These are phyloP conservation scores for Fraxinus sp. DNA, from an alignment of 305 asterid species.

Conservation along the genomic window DNA sequence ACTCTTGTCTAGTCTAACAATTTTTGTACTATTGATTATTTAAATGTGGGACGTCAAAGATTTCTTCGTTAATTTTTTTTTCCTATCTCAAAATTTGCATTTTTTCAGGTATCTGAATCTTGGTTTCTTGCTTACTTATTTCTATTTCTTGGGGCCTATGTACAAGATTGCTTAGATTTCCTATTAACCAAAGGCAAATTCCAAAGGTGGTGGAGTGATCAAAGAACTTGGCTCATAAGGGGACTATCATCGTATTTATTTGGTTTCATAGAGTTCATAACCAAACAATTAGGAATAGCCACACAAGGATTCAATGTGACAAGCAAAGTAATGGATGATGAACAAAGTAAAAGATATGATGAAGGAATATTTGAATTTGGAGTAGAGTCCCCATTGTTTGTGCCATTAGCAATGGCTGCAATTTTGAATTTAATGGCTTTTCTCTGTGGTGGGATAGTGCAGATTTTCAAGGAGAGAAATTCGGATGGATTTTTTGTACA, in stretches of 20 bases:
- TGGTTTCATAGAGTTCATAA: slow-evolving; percentile 43
- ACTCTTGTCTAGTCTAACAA: background rate
- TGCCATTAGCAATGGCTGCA: slow-evolving; percentile 45
- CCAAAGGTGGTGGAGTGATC: slow-evolving; percentile 79
- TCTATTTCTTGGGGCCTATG: slow-evolving; percentile 64
- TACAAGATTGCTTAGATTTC: slow-evolving; percentile 62
- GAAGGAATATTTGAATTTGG: slow-evolving; percentile 69
- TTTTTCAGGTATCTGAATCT: slow-evolving; percentile 46
- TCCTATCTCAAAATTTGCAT: background rate
- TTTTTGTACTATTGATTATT: background rate
- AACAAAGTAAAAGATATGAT: slow-evolving; percentile 56
- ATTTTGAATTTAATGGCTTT: slow-evolving; percentile 50
- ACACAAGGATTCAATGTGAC: slow-evolving; percentile 71
- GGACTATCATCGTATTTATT: slow-evolving; percentile 41
- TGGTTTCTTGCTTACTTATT: slow-evolving; percentile 50
- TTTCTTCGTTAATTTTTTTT: background rate
- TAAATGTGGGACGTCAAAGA: background rate
- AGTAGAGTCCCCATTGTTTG: slow-evolving; percentile 55
- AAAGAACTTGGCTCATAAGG: slow-evolving; percentile 71
- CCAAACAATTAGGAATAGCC: slow-evolving; percentile 50
- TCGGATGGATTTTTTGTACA: slow-evolving; percentile 43
- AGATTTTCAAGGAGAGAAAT: slow-evolving; percentile 23
- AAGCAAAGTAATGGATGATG: slow-evolving; percentile 74
- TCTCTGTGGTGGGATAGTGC: slow-evolving; percentile 25
- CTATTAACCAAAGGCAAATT: slow-evolving; percentile 43